These are phyloP conservation scores for Raffaelea deltoideospora DNA, from an alignment of 2,329 filamentous ascomycete species.

Conservation along the genomic window DNA sequence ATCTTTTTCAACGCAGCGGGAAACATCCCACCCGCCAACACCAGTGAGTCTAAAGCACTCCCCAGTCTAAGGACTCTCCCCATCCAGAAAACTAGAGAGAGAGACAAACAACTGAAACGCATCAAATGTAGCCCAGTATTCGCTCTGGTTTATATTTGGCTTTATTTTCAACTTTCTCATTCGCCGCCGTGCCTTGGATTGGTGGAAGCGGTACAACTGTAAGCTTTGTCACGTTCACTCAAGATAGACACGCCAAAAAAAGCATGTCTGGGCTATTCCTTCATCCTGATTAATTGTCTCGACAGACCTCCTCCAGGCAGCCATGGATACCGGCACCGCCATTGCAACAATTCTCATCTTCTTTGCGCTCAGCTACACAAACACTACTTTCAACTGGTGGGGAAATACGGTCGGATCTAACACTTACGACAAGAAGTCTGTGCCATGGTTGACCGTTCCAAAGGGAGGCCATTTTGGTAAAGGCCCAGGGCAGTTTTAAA, in stretches of 20 bases:
- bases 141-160: slow-evolving; percentile 23
- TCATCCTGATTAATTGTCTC: not conserved
- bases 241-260: no score
- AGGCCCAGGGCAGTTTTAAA: slow-evolving; percentile 2
- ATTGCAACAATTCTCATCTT: slow-evolving; percentile 38
- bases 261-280: not conserved
- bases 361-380: slow-evolving; percentile 26
- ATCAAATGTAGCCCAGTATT: slow-evolving; percentile 6
- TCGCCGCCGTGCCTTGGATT: slow-evolving; percentile 39
- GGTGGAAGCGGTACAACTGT: slow-evolving; percentile 8
- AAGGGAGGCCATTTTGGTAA: slow-evolving; percentile 3
- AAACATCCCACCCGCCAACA: slow-evolving; percentile 7
- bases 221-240: no score
- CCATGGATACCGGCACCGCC: slow-evolving; percentile 26
- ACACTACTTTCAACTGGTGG: slow-evolving; percentile 32
- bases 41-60: slow-evolving; percentile 2
- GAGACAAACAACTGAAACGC: no score
- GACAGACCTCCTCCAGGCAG: slow-evolving; percentile 4
- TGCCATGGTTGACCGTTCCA: slow-evolving; percentile 4
- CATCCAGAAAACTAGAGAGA: not conserved
- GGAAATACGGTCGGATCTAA: slow-evolving; percentile 21
- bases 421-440: slow-evolving; percentile 2
- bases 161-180: slow-evolving; percentile 43
- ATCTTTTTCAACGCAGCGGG: slow-evolving; percentile 7
- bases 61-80: not conserved